These are phyloP conservation scores for Paraurostyla sp. DNA, from an alignment of 73 alveolate species.

Conservation along the genomic window DNA sequence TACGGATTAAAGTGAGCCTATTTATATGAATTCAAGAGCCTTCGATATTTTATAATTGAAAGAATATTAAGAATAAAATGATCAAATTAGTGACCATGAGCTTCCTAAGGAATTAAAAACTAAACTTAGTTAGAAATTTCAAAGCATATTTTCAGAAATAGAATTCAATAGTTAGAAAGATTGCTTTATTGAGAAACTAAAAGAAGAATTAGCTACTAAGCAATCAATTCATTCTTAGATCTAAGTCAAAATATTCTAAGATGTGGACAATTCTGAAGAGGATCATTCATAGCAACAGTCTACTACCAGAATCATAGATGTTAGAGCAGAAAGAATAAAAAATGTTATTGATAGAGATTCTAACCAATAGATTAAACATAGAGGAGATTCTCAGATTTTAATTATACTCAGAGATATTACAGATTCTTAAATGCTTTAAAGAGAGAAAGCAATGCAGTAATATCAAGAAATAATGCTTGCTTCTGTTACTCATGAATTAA, in stretches of 20 bases:
- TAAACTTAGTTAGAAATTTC: neutral
- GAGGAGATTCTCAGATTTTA: too few species aligned
- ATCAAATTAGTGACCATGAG: too few species aligned
- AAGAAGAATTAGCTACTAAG: too few species aligned
- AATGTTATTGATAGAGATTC: neutral
- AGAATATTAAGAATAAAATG: neutral
- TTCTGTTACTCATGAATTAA: conserved; percentile 63
- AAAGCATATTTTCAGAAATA: too few species aligned
- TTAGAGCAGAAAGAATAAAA: neutral
- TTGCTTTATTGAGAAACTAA: too few species aligned
- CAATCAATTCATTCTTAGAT: neutral
- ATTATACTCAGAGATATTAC: conserved; percentile 29
- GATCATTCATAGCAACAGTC: too few species aligned
- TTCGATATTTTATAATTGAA: neutral
- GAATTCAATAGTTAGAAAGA: too few species aligned
- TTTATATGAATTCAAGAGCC: neutral
- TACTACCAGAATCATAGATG: neutral
- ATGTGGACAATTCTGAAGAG: neutral
- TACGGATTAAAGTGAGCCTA: neutral
- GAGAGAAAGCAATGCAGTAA: conserved; percentile 40
- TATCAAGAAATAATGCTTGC: conserved; percentile 69
- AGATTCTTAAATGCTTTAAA: conserved; percentile 24
- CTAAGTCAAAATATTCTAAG: neutral
- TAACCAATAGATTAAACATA: too few species aligned
- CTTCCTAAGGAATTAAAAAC: neutral